Conservation (phyloP, 2,329 filamentous ascomycete genomes). For the Pseudogymnoascus sp. region DNA sequence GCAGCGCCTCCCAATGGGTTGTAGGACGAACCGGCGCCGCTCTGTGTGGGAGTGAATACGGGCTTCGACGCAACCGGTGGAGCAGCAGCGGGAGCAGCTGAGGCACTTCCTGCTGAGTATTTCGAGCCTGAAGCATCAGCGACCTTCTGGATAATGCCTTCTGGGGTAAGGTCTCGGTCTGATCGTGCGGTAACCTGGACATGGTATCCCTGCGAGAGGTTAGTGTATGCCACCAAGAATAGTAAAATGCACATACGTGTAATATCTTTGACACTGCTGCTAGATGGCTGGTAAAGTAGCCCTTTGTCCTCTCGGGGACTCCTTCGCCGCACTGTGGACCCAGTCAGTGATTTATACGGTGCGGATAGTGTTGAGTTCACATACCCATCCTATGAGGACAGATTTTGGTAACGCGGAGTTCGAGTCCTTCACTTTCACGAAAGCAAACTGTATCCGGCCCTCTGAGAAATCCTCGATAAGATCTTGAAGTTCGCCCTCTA, state of each 20-base stretch:
- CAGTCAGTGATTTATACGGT: conserved; percentile 22
- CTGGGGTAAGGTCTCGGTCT: conserved; percentile 79
- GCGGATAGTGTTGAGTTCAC: conserved; percentile 21
- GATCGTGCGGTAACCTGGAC: conserved; percentile 95
- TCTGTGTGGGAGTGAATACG: conserved; percentile 72
- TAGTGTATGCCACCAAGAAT: conserved; percentile 15
- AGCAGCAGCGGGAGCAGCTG: conserved; percentile 46
- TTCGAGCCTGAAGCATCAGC: conserved; percentile 91
- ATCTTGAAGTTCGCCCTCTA: conserved; percentile 85
- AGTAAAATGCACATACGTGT: conserved; percentile 49
- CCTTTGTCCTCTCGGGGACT: conserved; percentile 96
- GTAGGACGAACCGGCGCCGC: conserved; percentile 43
- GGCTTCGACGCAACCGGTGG: conserved; percentile 82
- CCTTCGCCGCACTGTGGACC: conserved; percentile 75
- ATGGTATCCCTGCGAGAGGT: conserved; percentile 66
- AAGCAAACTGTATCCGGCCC: conserved; percentile 93
- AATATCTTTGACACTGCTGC: conserved; percentile 85
- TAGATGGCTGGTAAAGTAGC: conserved; percentile 94
- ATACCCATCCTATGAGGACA: conserved; percentile 82
- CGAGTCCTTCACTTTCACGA: conserved; percentile 91
- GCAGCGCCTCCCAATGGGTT: conserved; percentile 65
- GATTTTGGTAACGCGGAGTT: conserved; percentile 87
- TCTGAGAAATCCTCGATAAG: conserved; percentile 95
- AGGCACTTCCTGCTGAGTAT: conserved; percentile 67
- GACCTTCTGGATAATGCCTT: conserved; percentile 86